Evolutionary conservation across 1,284 basidiomycete genomes (phyloP), one percentile per base, ranked within the genome.

Genomic region (Leccinum variabile): DNA sequence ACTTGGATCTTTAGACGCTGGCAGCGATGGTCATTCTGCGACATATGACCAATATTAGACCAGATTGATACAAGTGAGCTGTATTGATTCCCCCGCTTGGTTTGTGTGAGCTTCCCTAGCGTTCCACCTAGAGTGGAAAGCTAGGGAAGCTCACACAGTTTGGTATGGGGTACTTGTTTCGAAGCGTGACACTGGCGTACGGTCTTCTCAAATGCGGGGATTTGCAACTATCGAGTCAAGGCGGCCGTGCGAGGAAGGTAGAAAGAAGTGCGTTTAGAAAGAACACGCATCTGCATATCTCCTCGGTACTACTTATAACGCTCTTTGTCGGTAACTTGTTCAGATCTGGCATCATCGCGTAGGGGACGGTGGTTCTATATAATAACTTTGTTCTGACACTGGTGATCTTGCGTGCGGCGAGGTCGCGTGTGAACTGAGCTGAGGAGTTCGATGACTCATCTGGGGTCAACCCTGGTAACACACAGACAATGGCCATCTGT

Each of bases 401-500:
- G 25, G 18, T 22, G 25, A 32, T 9, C 8, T 10, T 32, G 32
- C 32, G 32, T 32, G 25, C 3, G 25, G 25, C 25, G 25, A 25
- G 25, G 25, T 30, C 30, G 30, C 35, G 39, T 41, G 39, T n/a
- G 39, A 41, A 41, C 39, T 3, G 16, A 41, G 18, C 44, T 46
- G n/a, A 18, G n/a, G 10, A 11, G n/a, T 10, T 39, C 14, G 44
- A 46, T 46, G 44, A 46, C 44, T 46, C 44, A n/a, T n/a, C 39
- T 41, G 18, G 22, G 22, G 25, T 25, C 25, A 22, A 52, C 25
- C 50, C 14, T 46, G 10, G 18, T 28, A 46, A 28, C 50, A 9
- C 49, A 8, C 37, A 55, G 13, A 56, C 41, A 22, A 75, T 72
- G 71, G 37, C 63, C 13, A n/a, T 1, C 30, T 72, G 71, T 54